Evolutionary conservation across 2,329 filamentous ascomycete species (phyloP).

Genomic region (Epichloe amarillans): DNA sequence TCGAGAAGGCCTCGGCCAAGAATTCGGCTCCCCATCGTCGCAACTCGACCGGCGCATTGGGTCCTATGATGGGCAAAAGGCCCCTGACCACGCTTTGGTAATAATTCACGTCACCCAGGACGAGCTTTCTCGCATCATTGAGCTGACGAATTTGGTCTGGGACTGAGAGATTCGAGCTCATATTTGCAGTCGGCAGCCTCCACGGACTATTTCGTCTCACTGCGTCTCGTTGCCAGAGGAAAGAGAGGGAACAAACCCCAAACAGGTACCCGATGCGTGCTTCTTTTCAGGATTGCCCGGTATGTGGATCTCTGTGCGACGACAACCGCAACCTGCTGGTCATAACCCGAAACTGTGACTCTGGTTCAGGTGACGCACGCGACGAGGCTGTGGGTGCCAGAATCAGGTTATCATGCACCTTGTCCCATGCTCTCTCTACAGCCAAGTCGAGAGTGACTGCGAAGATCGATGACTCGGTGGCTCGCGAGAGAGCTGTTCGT

Average conservation of each 20-base stretch:
- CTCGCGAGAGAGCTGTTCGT: neutral
- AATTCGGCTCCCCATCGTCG: constrained; percentile 96
- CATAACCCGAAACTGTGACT: neutral
- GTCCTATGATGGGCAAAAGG: constrained; percentile 80
- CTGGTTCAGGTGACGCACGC: neutral
- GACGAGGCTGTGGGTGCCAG: neutral
- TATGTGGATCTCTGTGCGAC: constrained; percentile 1
- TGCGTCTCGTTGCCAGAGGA: neutral
- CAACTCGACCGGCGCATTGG: constrained; percentile 61
- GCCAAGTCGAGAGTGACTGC: neutral
- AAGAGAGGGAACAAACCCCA: neutral
- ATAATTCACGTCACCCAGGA: constrained; percentile 72
- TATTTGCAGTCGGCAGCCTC: constrained; percentile 27
- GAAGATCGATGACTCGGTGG: neutral
- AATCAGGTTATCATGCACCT: constrained; percentile 1
- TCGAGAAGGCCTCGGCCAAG: constrained; percentile 88
- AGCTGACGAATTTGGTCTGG: constrained; percentile 76
- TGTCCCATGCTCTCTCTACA: constrained; percentile 1
- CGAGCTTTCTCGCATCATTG: constrained; percentile 78
- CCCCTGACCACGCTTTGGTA: constrained; percentile 87
- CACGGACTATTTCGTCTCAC: neutral
- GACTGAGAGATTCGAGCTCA: constrained; percentile 42
- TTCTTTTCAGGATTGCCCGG: neutral
- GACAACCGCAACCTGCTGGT: neutral
- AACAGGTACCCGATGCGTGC: neutral